These are phyloP conservation scores for Candida multigemmis DNA, from an alignment of 805 yeast genomes.

Conservation along the genomic window DNA sequence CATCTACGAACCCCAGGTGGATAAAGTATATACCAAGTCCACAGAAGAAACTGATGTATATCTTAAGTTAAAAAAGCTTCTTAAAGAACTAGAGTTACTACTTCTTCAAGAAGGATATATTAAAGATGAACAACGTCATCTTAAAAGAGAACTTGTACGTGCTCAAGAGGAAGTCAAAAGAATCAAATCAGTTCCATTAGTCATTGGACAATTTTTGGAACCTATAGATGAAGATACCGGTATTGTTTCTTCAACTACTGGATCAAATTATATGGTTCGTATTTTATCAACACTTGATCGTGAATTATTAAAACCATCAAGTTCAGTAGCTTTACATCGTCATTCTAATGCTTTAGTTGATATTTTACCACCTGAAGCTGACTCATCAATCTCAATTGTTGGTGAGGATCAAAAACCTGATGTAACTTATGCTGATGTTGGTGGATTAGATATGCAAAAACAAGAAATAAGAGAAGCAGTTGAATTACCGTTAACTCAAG, in stretches of 20 bases:
- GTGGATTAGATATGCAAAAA: constrained; percentile 98
- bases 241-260: constrained; percentile 94
- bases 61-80: constrained; percentile 75
- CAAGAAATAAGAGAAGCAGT: constrained; percentile 99
- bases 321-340: constrained; percentile 95
- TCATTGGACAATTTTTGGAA: constrained; percentile 95
- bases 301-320: constrained; percentile 87
- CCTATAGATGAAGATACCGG: constrained; percentile 96
- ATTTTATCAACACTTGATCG: constrained; percentile 91
- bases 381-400: constrained; percentile 88
- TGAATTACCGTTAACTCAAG: constrained; percentile 91
- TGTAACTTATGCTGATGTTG: constrained; percentile 93
- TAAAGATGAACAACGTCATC: constrained; percentile 95
- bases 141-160: constrained; percentile 86
- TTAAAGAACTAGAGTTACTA: constrained; percentile 81
- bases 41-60: constrained; percentile 59
- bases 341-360: constrained; percentile 97
- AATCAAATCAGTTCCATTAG: constrained; percentile 95
- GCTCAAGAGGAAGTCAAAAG: constrained; percentile 98
- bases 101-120: constrained; percentile 91
- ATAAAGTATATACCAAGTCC: constrained; percentile 4
- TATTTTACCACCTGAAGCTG: constrained; percentile 97
- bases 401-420: constrained; percentile 91
- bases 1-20: constrained; percentile 10
- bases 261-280: constrained; percentile 93